A percentile compares a stretch with the other conserved stretches of the same genome.
Conservation (phyloP, 352 stramenopile species). For the Pythium grandisporangium region DNA sequence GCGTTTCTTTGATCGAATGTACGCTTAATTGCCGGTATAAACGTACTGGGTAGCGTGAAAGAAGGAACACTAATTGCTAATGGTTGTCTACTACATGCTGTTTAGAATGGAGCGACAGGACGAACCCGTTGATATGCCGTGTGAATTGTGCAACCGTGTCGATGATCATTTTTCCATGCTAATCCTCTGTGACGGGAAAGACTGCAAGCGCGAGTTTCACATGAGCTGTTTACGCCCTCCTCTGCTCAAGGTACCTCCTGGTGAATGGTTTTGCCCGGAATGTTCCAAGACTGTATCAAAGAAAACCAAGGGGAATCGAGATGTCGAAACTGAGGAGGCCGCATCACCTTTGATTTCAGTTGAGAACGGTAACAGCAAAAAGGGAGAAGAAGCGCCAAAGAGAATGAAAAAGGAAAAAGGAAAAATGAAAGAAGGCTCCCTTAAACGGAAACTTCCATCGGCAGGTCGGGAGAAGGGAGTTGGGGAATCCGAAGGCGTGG, state of each 20-base stretch:
- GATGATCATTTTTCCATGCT: constrained; percentile 74
- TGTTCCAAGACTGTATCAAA: constrained; percentile 35
- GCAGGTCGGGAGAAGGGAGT: constrained; percentile 24
- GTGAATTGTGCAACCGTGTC: constrained; percentile 72
- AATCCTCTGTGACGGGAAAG: constrained; percentile 76
- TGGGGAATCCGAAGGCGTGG: constrained; percentile 5
- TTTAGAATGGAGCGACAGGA: constrained; percentile 59
- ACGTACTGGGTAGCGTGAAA: not conserved
- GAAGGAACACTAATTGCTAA: not conserved
- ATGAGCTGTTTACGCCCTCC: constrained; percentile 77
- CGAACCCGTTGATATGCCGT: constrained; percentile 70
- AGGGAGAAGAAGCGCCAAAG: constrained; percentile 8
- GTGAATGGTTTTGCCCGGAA: constrained; percentile 75
- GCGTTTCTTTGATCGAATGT: constrained; percentile 80
- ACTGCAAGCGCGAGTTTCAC: constrained; percentile 81
- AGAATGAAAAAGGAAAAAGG: constrained; percentile 53
- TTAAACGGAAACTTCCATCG: constrained; percentile 49
- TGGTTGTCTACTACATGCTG: not conserved
- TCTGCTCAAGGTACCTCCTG: constrained; percentile 43
- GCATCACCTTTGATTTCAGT: not conserved
- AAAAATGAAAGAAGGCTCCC: constrained; percentile 33
- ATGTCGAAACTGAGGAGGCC: not conserved
- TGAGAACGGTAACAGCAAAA: constrained; percentile 3
- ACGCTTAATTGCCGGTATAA: too few species aligned
- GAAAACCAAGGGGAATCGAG: constrained; percentile 2